Percentiles rank a stretch among this genome's conserved stretches.
Conservation (phyloP, 305 asterid species). For the Fraxinus greggii region DNA sequence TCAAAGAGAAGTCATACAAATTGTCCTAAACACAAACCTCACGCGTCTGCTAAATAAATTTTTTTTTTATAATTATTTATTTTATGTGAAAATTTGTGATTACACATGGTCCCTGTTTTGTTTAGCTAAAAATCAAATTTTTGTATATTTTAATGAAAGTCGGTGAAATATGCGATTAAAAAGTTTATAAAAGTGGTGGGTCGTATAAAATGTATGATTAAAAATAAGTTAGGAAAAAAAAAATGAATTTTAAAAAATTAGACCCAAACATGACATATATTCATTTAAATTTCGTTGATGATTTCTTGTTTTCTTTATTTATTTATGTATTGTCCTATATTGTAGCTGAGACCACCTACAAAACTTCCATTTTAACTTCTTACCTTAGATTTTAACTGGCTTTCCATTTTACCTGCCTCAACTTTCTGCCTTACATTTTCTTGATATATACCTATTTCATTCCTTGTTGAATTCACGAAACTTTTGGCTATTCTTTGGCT, state of each 20-base stretch:
- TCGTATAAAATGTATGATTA: no score
- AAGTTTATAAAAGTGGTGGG: neutral
- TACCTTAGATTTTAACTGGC: constrained; percentile 25
- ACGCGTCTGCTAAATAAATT: neutral
- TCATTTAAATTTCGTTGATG: neutral
- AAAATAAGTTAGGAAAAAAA: no score
- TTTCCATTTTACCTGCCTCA: constrained; percentile 30
- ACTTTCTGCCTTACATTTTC: neutral
- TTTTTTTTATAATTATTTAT: neutral
- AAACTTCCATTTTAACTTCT: neutral
- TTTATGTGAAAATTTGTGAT: neutral
- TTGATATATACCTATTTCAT: neutral
- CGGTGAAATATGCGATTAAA: no score
- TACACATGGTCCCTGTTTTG: neutral
- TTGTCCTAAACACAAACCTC: neutral
- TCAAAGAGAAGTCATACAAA: neutral
- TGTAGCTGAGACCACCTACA: neutral
- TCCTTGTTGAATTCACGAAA: neutral
- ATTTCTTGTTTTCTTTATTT: neutral
- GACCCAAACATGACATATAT: neutral
- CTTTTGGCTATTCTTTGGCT: neutral
- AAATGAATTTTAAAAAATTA: neutral
- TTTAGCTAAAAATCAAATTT: neutral
- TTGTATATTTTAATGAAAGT: neutral
- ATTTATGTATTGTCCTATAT: neutral